A percentile compares a stretch with the other conserved stretches of the same genome.
Evolutionary conservation across 208 protist genomes (phyloP).

Genomic region (Polymyxa betae): DNA sequence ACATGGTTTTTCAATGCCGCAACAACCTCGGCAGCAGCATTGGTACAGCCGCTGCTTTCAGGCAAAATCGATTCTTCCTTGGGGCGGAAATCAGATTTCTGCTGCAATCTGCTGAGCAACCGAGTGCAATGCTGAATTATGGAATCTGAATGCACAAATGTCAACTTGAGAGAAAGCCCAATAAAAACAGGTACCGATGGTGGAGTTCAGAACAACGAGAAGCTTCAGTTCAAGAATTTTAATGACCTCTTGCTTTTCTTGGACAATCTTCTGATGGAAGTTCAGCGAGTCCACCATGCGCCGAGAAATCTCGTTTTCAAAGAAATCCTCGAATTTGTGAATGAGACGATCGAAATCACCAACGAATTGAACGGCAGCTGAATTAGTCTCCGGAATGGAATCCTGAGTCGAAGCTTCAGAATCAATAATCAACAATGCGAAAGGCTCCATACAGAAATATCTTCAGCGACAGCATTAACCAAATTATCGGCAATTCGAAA

Average conservation of each 20-base stretch:
- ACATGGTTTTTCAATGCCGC: not conserved
- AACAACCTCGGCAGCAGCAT: not conserved
- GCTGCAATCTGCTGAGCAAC: not conserved
- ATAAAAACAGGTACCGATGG: too few relatives aligned
- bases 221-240: not conserved
- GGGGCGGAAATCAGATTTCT: not conserved
- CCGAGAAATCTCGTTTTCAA: not conserved
- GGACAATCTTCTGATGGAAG: not conserved
- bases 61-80: not conserved
- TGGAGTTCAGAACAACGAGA: not conserved
- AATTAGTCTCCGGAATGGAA: too few relatives aligned
- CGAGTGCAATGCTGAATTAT: not conserved
- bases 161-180: too few relatives aligned
- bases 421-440: too few relatives aligned
- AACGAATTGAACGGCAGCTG: not conserved
- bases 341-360: not conserved
- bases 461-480: too few relatives aligned
- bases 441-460: too few relatives aligned
- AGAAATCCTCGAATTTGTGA: not conserved
- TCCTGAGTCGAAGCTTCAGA: too few relatives aligned
- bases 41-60: not conserved
- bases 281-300: not conserved
- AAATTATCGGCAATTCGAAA: not conserved
- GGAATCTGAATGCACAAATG: too few relatives aligned
- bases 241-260: not conserved